These are phyloP conservation scores for Saxophila tyrrhenica DNA, from an alignment of 495 filamentous ascomycete genomes.

Conservation along the genomic window DNA sequence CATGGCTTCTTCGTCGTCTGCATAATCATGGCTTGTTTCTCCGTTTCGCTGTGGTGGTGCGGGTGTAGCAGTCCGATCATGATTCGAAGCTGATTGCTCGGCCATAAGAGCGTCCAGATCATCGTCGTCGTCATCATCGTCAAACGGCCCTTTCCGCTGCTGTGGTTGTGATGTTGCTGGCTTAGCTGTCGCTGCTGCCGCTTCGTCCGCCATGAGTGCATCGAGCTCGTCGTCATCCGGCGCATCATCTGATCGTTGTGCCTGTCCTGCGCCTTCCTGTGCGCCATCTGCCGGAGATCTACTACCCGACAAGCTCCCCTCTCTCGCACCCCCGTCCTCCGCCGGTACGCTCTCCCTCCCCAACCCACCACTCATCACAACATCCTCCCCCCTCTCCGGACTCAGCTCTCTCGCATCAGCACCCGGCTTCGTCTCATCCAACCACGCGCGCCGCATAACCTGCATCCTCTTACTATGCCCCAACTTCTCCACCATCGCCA, in stretches of 20 bases:
- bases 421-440: slow-evolving; percentile 55
- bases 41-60: neutral
- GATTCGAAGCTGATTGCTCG: slow-evolving; percentile 18
- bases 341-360: neutral
- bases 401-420: slow-evolving; percentile 4
- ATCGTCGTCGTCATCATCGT: slow-evolving; percentile 30
- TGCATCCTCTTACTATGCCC: slow-evolving; percentile 72
- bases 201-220: slow-evolving; percentile 19
- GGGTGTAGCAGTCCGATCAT: no score
- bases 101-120: slow-evolving; percentile 38
- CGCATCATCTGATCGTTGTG: slow-evolving; percentile 1
- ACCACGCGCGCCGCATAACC: slow-evolving; percentile 70
- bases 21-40: neutral
- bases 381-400: slow-evolving; percentile 1
- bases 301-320: no score
- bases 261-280: neutral
- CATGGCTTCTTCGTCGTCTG: slow-evolving; percentile 11
- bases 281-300: neutral
- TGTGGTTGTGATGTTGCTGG: neutral
- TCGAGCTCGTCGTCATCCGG: slow-evolving; percentile 24
- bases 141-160: slow-evolving; percentile 4
- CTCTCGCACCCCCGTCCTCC: neutral
- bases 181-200: neutral
- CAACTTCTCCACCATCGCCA: slow-evolving; percentile 85
- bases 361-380: slow-evolving; percentile 10